Evolutionary conservation across 108 stramenopile genomes (phyloP).

Genomic region (Aurantiochytrium sp.): DNA sequence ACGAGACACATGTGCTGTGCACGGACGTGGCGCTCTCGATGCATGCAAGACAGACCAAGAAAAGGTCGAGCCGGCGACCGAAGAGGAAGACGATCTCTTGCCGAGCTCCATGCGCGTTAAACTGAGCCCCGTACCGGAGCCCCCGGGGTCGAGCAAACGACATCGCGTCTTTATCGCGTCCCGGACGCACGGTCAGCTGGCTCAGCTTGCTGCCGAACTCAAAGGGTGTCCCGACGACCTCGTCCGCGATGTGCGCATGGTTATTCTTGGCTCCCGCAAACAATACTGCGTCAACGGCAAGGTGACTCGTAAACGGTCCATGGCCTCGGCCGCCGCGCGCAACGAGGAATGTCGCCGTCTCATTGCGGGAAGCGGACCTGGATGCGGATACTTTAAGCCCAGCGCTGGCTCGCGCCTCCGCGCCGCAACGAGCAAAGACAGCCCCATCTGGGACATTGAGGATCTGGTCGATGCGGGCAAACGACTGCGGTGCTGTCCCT

Average conservation of each 20-base stretch:
- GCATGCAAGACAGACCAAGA: too few relatives aligned
- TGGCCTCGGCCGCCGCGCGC: background rate
- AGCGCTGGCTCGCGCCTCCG: background rate
- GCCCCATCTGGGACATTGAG: slow-evolving; percentile 75
- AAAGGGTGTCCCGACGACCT: slow-evolving; percentile 78
- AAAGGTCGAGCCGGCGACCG: too few relatives aligned
- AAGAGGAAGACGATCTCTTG: too few relatives aligned
- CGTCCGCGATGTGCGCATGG: slow-evolving; percentile 52
- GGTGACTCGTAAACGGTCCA: background rate
- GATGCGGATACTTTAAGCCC: background rate
- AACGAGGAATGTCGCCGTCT: background rate
- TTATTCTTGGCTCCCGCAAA: slow-evolving; percentile 87
- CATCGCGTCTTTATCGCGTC: slow-evolving; percentile 78
- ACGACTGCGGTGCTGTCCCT: slow-evolving; percentile 74
- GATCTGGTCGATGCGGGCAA: slow-evolving; percentile 76
- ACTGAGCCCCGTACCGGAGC: background rate
- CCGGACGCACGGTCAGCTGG: slow-evolving; percentile 89
- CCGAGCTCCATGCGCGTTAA: background rate
- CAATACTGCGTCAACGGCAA: slow-evolving; percentile 87
- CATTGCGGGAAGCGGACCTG: background rate
- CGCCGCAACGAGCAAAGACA: background rate
- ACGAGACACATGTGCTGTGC: background rate
- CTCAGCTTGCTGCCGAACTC: slow-evolving; percentile 86
- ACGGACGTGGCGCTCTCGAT: background rate
- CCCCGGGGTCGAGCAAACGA: background rate